Percentiles rank a stretch among this genome's conserved stretches.
These are phyloP conservation scores for Euphrasia confusa DNA, from an alignment of 257 asterid genomes.

Conservation along the genomic window DNA sequence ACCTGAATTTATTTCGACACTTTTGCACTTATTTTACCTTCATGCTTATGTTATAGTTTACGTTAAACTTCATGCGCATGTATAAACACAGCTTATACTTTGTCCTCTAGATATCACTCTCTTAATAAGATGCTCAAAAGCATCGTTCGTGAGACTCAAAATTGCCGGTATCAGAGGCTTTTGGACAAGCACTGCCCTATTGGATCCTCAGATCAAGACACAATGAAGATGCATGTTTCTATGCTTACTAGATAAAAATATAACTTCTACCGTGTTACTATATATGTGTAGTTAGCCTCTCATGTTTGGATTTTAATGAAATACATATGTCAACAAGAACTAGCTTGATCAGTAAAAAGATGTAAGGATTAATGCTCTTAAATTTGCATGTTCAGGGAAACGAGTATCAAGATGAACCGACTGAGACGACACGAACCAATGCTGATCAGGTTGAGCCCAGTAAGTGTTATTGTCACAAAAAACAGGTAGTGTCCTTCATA, in stretches of 20 bases:
- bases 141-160: slow-evolving; percentile 50
- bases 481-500: slow-evolving; percentile 66
- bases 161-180: slow-evolving; percentile 53
- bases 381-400: slow-evolving; percentile 36
- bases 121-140: slow-evolving; percentile 54
- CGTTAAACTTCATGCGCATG: background rate
- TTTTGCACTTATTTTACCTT: background rate
- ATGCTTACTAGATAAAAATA: background rate
- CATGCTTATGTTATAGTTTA: slow-evolving; percentile 1
- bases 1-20: background rate
- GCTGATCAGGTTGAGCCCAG: slow-evolving; percentile 34
- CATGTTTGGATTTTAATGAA: too few species aligned
- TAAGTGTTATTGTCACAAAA: slow-evolving; percentile 51
- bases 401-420: slow-evolving; percentile 7
- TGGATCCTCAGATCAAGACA: slow-evolving; percentile 33
- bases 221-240: slow-evolving; percentile 8
- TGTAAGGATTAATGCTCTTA: slow-evolving; percentile 15
- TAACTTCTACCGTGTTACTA: background rate
- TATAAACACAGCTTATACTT: slow-evolving; percentile 25
- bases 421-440: slow-evolving; percentile 26
- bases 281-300: background rate
- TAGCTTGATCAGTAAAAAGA: too few species aligned
- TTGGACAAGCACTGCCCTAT: slow-evolving; percentile 74
- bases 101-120: slow-evolving; percentile 57
- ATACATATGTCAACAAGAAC: too few species aligned